Base-by-base conservation (phyloP, 106 monocot genomes). In the Posidonia australis region DNA sequence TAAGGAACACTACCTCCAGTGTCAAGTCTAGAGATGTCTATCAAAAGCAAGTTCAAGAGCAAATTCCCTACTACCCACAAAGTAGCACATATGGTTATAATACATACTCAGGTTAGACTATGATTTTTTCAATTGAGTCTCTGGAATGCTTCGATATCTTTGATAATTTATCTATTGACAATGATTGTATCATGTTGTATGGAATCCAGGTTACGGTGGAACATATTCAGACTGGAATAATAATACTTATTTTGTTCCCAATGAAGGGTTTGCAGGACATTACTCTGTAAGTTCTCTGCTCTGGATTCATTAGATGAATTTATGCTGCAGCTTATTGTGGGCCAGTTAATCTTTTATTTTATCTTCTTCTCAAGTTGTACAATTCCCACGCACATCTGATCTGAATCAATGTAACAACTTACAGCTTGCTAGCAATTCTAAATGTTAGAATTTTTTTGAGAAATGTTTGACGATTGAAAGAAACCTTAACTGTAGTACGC, bases 161-260 rank as follows among this genome's bases (percentile, higher is more conserved):
- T 46, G 46, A 47, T 46, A 26, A 47, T 23, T 25, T 25, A 27
- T 47, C 1, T 10, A 0, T 26, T 17, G 3, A 64, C 12, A 13
- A 13, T 5, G 10, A 25, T 64, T 12, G 9, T 46, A 14, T 46
- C 11, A 14, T 46, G 12, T 24, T 16, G 13, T 64, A 13, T 64
- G 36, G 36, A 36, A 36, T 24, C 24, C 46, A 64, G 64, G 64
- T 48, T 47, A 23, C 25, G 17, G 21, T 64, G 64, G 64, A 26
- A 14, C 24, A 26, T 64, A 46, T 44, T 26, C 64, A 26, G 22
- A 36, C 25, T 64, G 64, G 64, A 64, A 64, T 17, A 26, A 12
- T 2, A 64, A 45, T 46, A 12, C 16, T 17, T 64, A 46, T 46
- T 64, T 46, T 64, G 13, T 26, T 47, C 45, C 47, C 2, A 10